Base-by-base conservation (phyloP, 306 rosid genomes). In the Gillenia trifoliata region DNA sequence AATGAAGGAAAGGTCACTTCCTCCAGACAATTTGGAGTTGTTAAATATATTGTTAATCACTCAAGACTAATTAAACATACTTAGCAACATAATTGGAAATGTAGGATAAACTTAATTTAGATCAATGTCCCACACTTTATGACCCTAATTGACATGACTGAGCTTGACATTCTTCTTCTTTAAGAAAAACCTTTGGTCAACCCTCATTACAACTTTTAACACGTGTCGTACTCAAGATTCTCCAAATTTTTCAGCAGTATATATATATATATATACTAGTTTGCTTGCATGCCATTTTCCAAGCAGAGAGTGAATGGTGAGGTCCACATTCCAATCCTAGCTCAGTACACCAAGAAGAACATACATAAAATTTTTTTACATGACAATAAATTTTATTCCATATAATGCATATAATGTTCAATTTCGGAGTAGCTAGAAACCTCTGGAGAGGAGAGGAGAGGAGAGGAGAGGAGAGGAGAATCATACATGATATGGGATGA, bases 291-390 rank as follows among this genome's bases (percentile, higher is more conserved):
- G 8, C 20, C 8, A 47, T 38, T 71, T 71, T 4, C 31, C 34
- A 26, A 31, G 23, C 15, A 62, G 26, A 25, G 4, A 57, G 65
- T 34, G 65, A 64, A 23, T 55, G 65, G 75, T 71, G 65, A 49
- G 64, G 64, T 71, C 52, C n/a, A n/a, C n/a, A n/a, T n/a, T n/a
- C n/a, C 75, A 34, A 55, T 70, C 63, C 19, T 5, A 50, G n/a
- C n/a, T n/a, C n/a, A n/a, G n/a, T n/a, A n/a, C n/a, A n/a, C n/a
- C n/a, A n/a, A n/a, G n/a, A n/a, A n/a, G n/a, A n/a, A n/a, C n/a
- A n/a, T n/a, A n/a, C n/a, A n/a, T n/a, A n/a, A n/a, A n/a, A n/a
- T n/a, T n/a, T n/a, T n/a, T n/a, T n/a, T n/a, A n/a, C n/a, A n/a
- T n/a, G n/a, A n/a, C n/a, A 16, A 19, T 19, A 9, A 22, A n/a